Base-by-base conservation (phyloP, 352 stramenopile species). In the Globisporangium nagaii region DNA sequence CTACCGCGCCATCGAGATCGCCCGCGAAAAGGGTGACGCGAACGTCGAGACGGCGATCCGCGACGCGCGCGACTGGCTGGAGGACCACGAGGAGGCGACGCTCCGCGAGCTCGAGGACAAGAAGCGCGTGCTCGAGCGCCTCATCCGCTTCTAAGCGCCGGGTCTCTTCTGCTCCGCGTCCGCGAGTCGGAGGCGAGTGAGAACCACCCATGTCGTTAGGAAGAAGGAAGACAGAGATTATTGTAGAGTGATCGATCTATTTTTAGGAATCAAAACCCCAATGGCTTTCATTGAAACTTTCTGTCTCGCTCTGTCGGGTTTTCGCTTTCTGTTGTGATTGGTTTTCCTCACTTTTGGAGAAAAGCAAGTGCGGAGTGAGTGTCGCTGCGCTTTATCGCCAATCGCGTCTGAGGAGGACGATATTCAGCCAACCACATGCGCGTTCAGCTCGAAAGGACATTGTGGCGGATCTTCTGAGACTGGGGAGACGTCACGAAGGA, bases 31-130 rank as follows among this genome's bases (percentile, higher is more conserved):
- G 76, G 71, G 73, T 39, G 73, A 85, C 49, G 79, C 69, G 9
- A 77, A 80, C 58, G 64, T 52, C 9, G 92, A 95, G 82, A 97
- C 92, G 60, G 63, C 73, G 32, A 84, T 87, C 56, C 76, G 73
- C 35, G 85, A 97, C 49, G 85, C 87, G 7, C 84, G 91, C 40
- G 68, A 84, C 43, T 98, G 93, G 93, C 70, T 97, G 31, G 76
- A 87, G 60, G 75, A 79, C 58, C 81, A 97, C 75, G 80, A 91
- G 59, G 70, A 83, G 51, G 86, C 82, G 31, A 94, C 95, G 50
- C 86, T 95, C 34, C 91, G 97, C 67, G 92, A 98, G 70, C 96
- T 88, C 35, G 93, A 98, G 68, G 87, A 96, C 66, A 98, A 98
- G 86, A 94, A 97, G 77, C 76, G 76, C 47, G 77, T 79, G 76